Base-by-base conservation (phyloP, 176 grass and related monocot species). In the Zoysia japonica region DNA sequence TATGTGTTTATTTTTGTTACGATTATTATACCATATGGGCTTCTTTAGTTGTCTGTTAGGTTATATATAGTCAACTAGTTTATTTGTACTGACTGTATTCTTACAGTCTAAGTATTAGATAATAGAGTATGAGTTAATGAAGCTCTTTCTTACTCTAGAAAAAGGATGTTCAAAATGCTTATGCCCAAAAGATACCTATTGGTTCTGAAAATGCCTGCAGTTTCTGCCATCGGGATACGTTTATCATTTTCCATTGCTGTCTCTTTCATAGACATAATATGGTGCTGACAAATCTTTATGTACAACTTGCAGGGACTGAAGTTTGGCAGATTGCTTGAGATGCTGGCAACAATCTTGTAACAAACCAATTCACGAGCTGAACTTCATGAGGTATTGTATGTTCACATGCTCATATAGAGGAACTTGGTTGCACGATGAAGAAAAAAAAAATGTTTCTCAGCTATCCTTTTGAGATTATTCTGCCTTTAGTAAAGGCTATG, bases 291-390 rank as follows among this genome's bases (percentile, higher is more conserved):
- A 43, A 19, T 64, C 0, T 15, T 67, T 61, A 17, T 52, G 28
- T 62, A 40, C 38, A 74, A 68, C 40, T 82, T 81, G 42, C 53
- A 85, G 87, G 87, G 87, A 89, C 28, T 28, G 28, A 54, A 54
- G 51, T 16, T 54, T 54, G 51, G 14, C 3, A 4, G 0, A 54
- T 28, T 28, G 28, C 28, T 28, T 28, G 28, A 28, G 28, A 28
- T 28, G 28, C 28, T 28, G 28, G 28, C 28, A 28, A 28, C 28
- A 28, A 28, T 28, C 28, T 28, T 28, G 28, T 28, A 28, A 28
- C 28, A 28, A 28, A 28, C 13, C 14, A 54, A 54, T 54, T 54
- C 14, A 54, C 51, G 51, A 28, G 28, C 28, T 28, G 28, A 28
- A 28, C 28, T 28, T 28, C 28, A 28, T 28, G 28, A 28, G 28